These are phyloP conservation scores for Henckelia pumila DNA, from an alignment of 257 asterid species.

Conservation along the genomic window DNA sequence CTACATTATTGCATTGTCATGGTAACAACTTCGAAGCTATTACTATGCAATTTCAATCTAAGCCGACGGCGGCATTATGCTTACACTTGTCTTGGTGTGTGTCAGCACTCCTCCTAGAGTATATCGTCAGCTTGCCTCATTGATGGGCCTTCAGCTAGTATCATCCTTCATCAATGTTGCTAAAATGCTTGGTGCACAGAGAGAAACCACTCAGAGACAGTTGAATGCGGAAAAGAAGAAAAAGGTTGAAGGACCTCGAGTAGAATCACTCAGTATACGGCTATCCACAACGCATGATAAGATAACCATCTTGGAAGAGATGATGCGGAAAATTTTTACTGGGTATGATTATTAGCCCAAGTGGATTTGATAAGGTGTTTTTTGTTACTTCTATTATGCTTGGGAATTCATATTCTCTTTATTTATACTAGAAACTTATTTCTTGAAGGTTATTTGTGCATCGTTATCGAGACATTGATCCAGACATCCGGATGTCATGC, in stretches of 20 bases:
- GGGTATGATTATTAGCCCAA: conserved; percentile 48
- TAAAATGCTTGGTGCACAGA: conserved; percentile 76
- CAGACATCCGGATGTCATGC: conserved; percentile 87
- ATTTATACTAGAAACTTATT: conserved; percentile 16
- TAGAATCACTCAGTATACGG: conserved; percentile 85
- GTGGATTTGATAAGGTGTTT: conserved; percentile 13
- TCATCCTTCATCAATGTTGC: conserved; percentile 92
- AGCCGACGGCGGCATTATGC: conserved; percentile 23
- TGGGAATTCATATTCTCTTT: conserved; percentile 11
- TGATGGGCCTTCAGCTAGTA: conserved; percentile 97
- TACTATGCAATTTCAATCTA: conserved; percentile 11
- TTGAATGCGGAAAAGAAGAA: conserved; percentile 93
- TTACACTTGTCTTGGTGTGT: conserved; percentile 31
- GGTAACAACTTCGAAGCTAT: conserved; percentile 51
- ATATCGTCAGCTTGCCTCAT: conserved; percentile 86
- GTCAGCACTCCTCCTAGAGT: conserved; percentile 96
- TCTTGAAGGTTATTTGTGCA: conserved; percentile 87
- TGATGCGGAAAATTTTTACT: conserved; percentile 90
- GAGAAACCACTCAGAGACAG: conserved; percentile 96
- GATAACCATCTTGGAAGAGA: conserved; percentile 81
- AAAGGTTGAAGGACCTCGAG: conserved; percentile 71
- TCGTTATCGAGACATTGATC: conserved; percentile 93
- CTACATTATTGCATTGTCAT: conserved; percentile 94
- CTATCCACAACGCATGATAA: conserved; percentile 77
- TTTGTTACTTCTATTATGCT: conserved; percentile 4